Base-by-base conservation (phyloP, 371 early-diverging fungal species). In the Mucor velutinosus region DNA sequence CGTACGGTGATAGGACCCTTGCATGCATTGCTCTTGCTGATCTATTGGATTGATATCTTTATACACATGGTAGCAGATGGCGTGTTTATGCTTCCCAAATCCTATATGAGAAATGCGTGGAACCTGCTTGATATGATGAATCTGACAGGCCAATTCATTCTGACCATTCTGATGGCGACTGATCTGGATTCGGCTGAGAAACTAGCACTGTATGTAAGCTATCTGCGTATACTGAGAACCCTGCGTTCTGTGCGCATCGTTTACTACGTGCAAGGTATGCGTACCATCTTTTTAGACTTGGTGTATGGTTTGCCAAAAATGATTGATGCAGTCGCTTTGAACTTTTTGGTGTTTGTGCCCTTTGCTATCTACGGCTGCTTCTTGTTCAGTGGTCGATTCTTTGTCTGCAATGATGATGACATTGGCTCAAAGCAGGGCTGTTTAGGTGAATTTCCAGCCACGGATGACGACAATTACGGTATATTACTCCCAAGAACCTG, bases 331-430 rank as follows among this genome's bases (percentile, higher is more conserved):
- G 61, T 82, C 8, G 30, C 75, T 4, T 56, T 86, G 39, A 86
- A 83, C 21, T 47, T 78, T 0, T 30, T 84, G 7, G 77, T 85
- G 8, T 86, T 85, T 65, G 66, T 81, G 59, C 80, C 84, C 4
- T 86, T 86, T 68, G 86, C 85, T 4, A 77, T 84, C 27, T 86
- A 86, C 65, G 86, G 84, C 1, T 80, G 82, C 33, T 78, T 78
- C 66, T 57, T 86, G 21, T 86, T 82, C 56, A 72, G 77, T 2
- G 84, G 80, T 6, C 73, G 74, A 30, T 84, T 86, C 47, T 64
- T 64, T 19, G 19, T 61, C 12, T 86, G 86, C 61, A 86, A 84
- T 47, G 86, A 86, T 53, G 61, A 32, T 4, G 55, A 58, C 11
- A 57, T 70, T 8, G n/a, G 41, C 0, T 60, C 23, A 12, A 62